phyloP scores from a whole-genome alignment of 208 protist genomes.

The Trypanosoma congolense region DNA sequence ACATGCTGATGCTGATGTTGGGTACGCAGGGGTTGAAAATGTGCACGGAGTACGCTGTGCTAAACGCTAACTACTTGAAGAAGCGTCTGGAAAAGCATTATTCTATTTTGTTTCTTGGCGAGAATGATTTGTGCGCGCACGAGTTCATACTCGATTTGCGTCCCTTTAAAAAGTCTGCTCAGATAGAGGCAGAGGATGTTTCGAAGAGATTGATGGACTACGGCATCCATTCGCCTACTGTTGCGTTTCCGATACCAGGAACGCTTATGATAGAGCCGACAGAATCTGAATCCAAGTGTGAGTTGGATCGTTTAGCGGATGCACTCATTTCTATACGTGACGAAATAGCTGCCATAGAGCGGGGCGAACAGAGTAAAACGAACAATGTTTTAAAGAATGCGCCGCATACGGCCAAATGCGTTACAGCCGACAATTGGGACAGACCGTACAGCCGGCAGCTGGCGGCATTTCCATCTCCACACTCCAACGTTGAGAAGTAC shows the following conservation, averaged over 20 bases:
- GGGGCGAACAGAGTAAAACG: constrained; percentile 75
- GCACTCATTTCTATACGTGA: constrained; percentile 94
- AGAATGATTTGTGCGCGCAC: constrained; percentile 87
- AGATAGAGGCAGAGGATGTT: constrained; percentile 95
- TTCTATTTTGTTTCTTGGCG: constrained; percentile 89
- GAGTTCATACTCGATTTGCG: constrained; percentile 98
- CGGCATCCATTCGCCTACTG: constrained; percentile 96
- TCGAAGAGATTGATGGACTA: constrained; percentile 98
- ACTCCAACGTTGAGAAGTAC: constrained; percentile 88
- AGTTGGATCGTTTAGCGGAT: constrained; percentile 94
- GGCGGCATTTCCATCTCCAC: constrained; percentile 91
- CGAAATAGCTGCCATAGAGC: constrained; percentile 95
- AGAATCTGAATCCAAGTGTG: constrained; percentile 93
- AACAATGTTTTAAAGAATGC: constrained; percentile 96
- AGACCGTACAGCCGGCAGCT: constrained; percentile 90
- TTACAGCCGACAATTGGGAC: constrained; percentile 87
- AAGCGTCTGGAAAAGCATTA: constrained; percentile 92
- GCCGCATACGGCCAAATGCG: constrained; percentile 91
- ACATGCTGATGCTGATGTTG: constrained; percentile 95
- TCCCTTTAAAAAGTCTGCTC: constrained; percentile 89
- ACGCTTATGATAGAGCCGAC: constrained; percentile 99
- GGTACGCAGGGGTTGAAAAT: constrained; percentile 86
- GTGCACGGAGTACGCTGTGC: constrained; percentile 93
- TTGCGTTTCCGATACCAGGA: constrained; percentile 88
- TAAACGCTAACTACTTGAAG: constrained; percentile 99